These are phyloP conservation scores for Edaphochlamys debaryana DNA, from an alignment of 139 green algal genomes.

Conservation along the genomic window DNA sequence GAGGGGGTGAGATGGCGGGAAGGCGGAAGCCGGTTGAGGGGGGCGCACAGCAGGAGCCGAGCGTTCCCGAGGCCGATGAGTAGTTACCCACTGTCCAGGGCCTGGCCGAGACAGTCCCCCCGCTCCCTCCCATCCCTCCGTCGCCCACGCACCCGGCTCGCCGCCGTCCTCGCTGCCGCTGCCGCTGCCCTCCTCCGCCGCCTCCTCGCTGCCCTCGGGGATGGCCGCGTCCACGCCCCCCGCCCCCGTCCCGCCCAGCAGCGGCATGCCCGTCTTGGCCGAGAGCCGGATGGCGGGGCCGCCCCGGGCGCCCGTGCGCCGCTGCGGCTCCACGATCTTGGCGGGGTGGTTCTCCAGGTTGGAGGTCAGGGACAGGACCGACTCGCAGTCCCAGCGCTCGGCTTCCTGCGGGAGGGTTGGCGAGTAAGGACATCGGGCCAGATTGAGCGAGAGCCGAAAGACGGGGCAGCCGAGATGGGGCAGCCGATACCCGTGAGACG, in stretches of 20 bases:
- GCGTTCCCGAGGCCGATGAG: no score
- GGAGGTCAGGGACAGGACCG: slow-evolving; percentile 78
- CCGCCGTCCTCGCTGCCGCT: slow-evolving; percentile 7
- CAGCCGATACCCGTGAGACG: no score
- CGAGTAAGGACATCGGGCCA: no score
- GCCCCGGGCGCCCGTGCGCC: slow-evolving; percentile 26
- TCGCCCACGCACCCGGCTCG: no score
- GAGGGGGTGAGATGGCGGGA: neutral
- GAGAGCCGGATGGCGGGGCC: slow-evolving; percentile 59
- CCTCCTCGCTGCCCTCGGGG: slow-evolving; percentile 19
- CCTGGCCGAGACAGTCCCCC: no score
- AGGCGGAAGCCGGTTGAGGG: no score
- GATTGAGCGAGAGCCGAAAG: no score
- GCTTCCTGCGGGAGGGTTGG: neutral
- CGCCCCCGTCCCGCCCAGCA: neutral
- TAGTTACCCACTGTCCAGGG: no score
- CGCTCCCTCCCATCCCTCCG: neutral
- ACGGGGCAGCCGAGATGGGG: no score
- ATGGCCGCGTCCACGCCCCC: neutral
- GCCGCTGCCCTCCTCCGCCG: neutral
- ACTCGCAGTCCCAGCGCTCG: slow-evolving; percentile 93
- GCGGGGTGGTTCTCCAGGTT: slow-evolving; percentile 90
- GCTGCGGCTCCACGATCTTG: slow-evolving; percentile 64
- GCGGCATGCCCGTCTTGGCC: slow-evolving; percentile 66
- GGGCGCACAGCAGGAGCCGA: no score